These are phyloP conservation scores for Euphorbia lathyris DNA, from an alignment of 345 rosid genomes.

Conservation along the genomic window DNA sequence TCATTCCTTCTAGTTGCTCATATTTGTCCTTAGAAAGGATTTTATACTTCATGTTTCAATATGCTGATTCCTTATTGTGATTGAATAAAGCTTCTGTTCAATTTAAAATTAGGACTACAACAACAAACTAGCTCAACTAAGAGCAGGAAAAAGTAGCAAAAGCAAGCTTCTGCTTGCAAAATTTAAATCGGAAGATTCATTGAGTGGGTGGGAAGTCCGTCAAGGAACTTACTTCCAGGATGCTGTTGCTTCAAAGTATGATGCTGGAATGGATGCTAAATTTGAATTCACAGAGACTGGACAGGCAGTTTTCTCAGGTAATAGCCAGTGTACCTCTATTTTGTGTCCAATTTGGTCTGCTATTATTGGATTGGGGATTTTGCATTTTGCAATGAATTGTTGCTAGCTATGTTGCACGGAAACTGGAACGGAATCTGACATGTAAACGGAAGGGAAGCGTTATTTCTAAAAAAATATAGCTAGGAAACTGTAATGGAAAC, in stretches of 20 bases:
- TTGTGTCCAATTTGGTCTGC: background rate
- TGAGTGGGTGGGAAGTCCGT: constrained; percentile 80
- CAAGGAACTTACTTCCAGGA: constrained; percentile 95
- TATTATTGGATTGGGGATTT: too few relatives aligned
- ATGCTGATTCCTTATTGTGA: too few relatives aligned
- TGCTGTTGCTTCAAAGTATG: constrained; percentile 70
- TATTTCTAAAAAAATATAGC: too few relatives aligned
- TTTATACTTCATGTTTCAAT: background rate
- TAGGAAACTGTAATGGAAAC: too few relatives aligned
- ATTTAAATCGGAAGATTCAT: constrained; percentile 63
- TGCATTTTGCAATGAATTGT: too few relatives aligned
- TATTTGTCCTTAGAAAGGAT: background rate
- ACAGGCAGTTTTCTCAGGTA: constrained; percentile 88
- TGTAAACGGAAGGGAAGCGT: too few relatives aligned
- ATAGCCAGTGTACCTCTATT: background rate
- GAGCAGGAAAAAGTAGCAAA: constrained; percentile 93
- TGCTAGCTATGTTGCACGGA: too few relatives aligned
- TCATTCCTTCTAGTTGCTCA: background rate
- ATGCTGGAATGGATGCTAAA: constrained; percentile 93
- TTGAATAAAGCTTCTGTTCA: background rate
- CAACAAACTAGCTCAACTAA: constrained; percentile 73
- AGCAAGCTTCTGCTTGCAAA: constrained; percentile 91
- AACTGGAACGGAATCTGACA: too few relatives aligned
- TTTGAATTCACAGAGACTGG: constrained; percentile 82
- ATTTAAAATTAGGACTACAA: constrained; percentile 58